Evolutionary conservation across 2,329 filamentous ascomycete genomes (phyloP), one percentile per base, ranked within the genome.

Genomic region (Sphaerulina musiva): DNA sequence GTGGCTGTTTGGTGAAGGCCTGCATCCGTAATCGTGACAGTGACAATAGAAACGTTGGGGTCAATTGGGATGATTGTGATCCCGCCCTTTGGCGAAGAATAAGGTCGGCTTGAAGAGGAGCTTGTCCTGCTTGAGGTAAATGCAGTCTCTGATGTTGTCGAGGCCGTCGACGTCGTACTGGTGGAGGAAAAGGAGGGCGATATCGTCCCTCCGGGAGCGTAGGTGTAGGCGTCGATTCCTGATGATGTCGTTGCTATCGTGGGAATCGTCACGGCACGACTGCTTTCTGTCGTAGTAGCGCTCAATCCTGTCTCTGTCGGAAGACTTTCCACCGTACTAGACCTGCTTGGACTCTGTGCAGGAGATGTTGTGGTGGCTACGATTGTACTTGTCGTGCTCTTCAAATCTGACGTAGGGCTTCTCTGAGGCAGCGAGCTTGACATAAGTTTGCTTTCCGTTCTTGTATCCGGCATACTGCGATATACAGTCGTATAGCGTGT

Each of bases 61-160:
- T 59, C 51, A 20, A 64, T 52, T 6, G 62, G 62, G 26, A 64
- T 57, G 46, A 64, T 64, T 9, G 60, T 63, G 55, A 64, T 64
- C 1, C 62, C 62, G 26, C 54, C 54, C 29, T 39, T 23, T 45
- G 23, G 41, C 40, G 40, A 42, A 17, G 40, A 6, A 2, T 7
- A 23, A 23, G 20, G 38, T 40, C 14, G 11, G 9, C 38, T 42
- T 42, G 40, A 29, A 26, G 42, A 2, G 20, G 42, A 44, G 42
- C 17, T 26, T 11, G 12, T 38, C 4, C 8, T 38, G 34, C 34
- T 38, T 29, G 26, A 29, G 26, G 26, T 29, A 29, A 29, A 29
- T 2, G 26, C 26, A 29, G 34, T n/a, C 12, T 38, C 34, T 38
- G 34, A 11, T 38, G 34, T 11, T 38, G 34, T 10, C 34, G 8